Evolutionary conservation across 805 yeast genomes (phyloP), one percentile per base, ranked within the genome.

Genomic region (Danielia reshetovae): DNA sequence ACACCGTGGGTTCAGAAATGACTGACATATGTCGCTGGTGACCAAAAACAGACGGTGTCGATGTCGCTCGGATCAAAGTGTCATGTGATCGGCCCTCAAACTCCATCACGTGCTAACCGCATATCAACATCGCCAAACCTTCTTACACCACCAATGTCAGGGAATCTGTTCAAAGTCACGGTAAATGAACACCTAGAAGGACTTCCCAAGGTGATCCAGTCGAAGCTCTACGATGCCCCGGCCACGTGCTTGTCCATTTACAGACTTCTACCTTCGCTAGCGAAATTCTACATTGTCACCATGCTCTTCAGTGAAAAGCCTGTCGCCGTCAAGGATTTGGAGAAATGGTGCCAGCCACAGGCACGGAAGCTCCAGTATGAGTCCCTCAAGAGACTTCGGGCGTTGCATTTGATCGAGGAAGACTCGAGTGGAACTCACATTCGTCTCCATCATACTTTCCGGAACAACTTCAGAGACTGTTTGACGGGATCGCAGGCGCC

Each of bases 201-300:
- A 13, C 76, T 93, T 5, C 96, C 97, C 1, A 87, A 83, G 52
- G 70, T 83, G 5, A 85, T 87, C n/a, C 90, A 89, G 48, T 70
- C 81, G 15, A 76, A 87, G 52, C 71, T 93, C 15, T 93, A 85
- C 60, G 81, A 78, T 49, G 58, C 60, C 33, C 96, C 98, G 2
- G 96, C 97, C 9, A 86, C 98, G 36, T 88, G 97, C 55, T 68
- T 93, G 30, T 94, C 98, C 2, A 81, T 93, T n/a, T 89, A 81
- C 57, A 71, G 98, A 43, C 67, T 93, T 39, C 69, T 93, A 12
- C 96, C 98, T 0, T 79, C 89, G 16, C 60, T 93, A 45, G 95
- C 97, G 18, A 89, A 90, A 55, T 83, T 86, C 58, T 81, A 83
- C 51, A 79, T 90, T 32, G 82, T 87, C 87, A 72, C 89, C 8